Evolutionary conservation across 225 moss, liverwort and hornwort species (phyloP).

Genomic region (Polytrichum formosum): DNA sequence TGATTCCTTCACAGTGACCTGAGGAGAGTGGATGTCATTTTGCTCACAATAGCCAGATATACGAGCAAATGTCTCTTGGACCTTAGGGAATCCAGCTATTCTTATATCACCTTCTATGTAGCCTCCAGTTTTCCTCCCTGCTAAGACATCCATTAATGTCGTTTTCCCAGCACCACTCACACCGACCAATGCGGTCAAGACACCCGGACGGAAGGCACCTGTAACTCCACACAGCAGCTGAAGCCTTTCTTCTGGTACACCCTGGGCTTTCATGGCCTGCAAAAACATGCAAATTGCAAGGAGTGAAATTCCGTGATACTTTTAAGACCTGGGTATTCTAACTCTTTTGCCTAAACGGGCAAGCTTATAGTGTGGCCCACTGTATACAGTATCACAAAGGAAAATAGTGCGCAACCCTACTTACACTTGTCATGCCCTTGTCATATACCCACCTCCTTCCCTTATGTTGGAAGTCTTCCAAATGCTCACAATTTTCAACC

Average conservation of each 20-base stretch:
- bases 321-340: no score
- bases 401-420: no score
- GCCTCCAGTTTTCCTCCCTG: constrained; percentile 83
- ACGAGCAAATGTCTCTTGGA: constrained; percentile 73
- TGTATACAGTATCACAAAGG: no score
- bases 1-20: constrained; percentile 81
- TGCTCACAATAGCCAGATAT: constrained; percentile 93
- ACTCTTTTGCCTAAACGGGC: no score
- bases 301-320: background rate
- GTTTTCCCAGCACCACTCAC: constrained; percentile 97
- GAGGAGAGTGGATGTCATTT: constrained; percentile 87
- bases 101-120: constrained; percentile 83
- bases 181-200: constrained; percentile 66
- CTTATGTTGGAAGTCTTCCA: no score
- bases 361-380: no score
- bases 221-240: constrained; percentile 49
- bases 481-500: no score
- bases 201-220: constrained; percentile 53
- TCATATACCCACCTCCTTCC: no score
- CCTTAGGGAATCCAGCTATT: constrained; percentile 77
- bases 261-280: constrained; percentile 76
- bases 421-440: no score
- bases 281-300: background rate
- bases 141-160: constrained; percentile 87
- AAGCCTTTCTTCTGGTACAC: constrained; percentile 55